Base-by-base conservation (phyloP, 129 eudicot genomes). In the Saposhnikovia divaricata region DNA sequence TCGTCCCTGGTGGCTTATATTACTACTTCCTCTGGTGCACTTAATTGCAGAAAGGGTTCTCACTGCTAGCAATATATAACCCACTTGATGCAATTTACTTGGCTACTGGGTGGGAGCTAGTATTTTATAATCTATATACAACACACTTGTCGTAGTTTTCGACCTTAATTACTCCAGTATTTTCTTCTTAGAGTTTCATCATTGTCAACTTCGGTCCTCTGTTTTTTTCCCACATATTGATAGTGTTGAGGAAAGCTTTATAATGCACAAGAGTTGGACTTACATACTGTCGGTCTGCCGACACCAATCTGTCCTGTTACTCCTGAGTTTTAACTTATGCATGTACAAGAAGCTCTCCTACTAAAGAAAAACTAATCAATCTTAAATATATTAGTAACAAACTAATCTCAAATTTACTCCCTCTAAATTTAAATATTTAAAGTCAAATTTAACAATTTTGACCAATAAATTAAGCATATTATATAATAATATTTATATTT, bases 11-110 rank as follows among this genome's bases (percentile, higher is more conserved):
- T 93, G 59, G 90, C 78, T 3, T 74, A 92, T 51, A 85, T 93
- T 42, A 93, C 96, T 59, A 65, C 84, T 4, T 59, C 79, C 28
- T 90, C 94, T 1, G 98, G 98, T 75, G 83, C 90, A 61, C 91
- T 93, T n/a, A 66, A 11, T 55, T 93, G 98, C 84, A 80, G 81
- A 70, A 87, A 44, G 82, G 94, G 96, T 28, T 82, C 91, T 28
- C 85, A 40, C 27, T 92, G 96, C 75, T 93, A 55, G 71, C 50
- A 45, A 45, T 11, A 45, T 5, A 9, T 45, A 45, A 45, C 47
- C 47, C 69, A 59, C 25, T 6, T 59, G 0, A 61, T 21, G 63
- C 25, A 53, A 19, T 10, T 18, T 3, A 61, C 37, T 61, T 25
- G 27, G 15, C 69, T n/a, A 1, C n/a, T 23, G 11, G 66, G 15